Evolutionary conservation across 345 rosid genomes (phyloP).

Genomic region (Syzygium jambos): DNA sequence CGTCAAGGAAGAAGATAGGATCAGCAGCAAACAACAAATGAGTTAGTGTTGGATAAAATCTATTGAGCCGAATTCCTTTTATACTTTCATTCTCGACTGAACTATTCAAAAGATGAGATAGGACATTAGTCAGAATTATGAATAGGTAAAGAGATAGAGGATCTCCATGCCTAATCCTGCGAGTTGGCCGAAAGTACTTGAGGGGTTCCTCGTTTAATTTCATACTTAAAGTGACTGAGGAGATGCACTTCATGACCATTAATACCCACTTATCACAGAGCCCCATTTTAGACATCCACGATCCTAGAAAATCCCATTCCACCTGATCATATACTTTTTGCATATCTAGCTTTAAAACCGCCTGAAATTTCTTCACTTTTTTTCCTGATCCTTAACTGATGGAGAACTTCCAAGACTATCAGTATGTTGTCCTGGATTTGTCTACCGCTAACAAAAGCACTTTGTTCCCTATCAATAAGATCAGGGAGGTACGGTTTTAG

Average conservation of each 20-base stretch:
- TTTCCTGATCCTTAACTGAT: background rate
- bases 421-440: no score
- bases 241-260: background rate
- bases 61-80: background rate
- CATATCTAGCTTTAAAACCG: background rate
- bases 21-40: background rate
- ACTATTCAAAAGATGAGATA: background rate
- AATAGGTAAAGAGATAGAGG: background rate
- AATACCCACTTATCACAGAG: background rate
- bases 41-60: background rate
- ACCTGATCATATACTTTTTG: background rate
- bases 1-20: background rate
- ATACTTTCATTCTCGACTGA: background rate
- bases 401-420: background rate
- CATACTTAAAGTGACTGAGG: background rate
- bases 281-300: background rate
- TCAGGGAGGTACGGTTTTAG: background rate
- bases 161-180: background rate
- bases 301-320: background rate
- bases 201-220: background rate
- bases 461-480: background rate
- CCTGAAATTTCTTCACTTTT: background rate
- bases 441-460: background rate
- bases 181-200: background rate
- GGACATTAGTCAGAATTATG: background rate